A percentile compares a stretch with the other conserved stretches of the same genome.
phyloP scores from a whole-genome alignment of 805 yeast species.

The Lipomyces mesembrius region DNA sequence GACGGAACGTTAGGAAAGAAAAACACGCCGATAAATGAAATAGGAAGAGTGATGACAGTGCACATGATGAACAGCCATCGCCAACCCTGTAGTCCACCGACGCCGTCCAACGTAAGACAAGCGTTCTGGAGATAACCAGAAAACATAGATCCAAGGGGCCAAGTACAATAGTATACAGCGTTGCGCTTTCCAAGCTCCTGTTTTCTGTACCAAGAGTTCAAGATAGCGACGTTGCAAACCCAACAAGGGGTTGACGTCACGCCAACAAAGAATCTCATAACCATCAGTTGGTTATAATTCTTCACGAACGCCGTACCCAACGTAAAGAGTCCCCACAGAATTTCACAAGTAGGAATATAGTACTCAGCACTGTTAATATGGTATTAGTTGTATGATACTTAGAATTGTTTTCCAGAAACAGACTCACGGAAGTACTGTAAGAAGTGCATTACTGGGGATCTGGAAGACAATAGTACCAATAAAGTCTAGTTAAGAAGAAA shows the following conservation, averaged over 20 bases:
- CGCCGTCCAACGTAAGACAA: constrained; percentile 53
- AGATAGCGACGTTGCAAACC: constrained; percentile 51
- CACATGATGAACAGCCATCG: constrained; percentile 69
- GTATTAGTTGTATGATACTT: not conserved
- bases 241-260: constrained; percentile 69
- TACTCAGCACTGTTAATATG: constrained; percentile 39
- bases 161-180: constrained; percentile 50
- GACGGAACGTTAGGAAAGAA: constrained; percentile 57
- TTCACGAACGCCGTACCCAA: constrained; percentile 58
- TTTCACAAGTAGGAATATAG: constrained; percentile 59
- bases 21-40: constrained; percentile 47
- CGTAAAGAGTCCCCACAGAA: constrained; percentile 71
- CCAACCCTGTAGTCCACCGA: constrained; percentile 59
- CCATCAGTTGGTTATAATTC: constrained; percentile 54
- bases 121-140: constrained; percentile 61
- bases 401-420: not conserved
- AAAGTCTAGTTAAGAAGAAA: constrained; percentile 21
- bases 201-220: constrained; percentile 62
- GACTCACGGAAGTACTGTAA: constrained; percentile 39
- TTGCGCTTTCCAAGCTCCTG: constrained; percentile 56
- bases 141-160: constrained; percentile 52
- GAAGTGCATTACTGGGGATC: constrained; percentile 45
- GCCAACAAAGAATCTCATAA: constrained; percentile 68
- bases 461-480: constrained; percentile 41
- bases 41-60: constrained; percentile 49